A percentile compares a stretch with the other conserved stretches of the same genome.
Evolutionary conservation across 179 eudicot genomes (phyloP).

Genomic region (Spergularia azorica): DNA sequence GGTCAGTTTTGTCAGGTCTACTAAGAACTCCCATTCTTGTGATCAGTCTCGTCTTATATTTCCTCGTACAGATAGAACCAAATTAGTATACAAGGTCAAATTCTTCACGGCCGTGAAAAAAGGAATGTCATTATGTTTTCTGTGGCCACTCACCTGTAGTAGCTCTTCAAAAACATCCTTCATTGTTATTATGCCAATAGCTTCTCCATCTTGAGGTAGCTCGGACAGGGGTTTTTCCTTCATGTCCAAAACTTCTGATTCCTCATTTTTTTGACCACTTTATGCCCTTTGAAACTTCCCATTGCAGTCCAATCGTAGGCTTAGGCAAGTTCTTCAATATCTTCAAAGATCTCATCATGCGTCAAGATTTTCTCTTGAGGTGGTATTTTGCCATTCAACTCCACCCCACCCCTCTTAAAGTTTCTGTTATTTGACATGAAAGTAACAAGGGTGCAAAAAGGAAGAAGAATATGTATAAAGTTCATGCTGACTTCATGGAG

Average conservation of each 20-base stretch:
- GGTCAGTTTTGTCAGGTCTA: not conserved
- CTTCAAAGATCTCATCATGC: constrained; percentile 49
- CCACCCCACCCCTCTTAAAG: constrained; percentile 25
- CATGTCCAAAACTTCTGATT: constrained; percentile 62
- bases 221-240: constrained; percentile 58
- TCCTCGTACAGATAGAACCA: constrained; percentile 40
- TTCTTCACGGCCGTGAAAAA: not conserved
- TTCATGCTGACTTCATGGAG: not conserved
- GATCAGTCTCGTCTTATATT: constrained; percentile 52
- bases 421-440: constrained; percentile 5
- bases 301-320: constrained; percentile 10
- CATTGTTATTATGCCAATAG: constrained; percentile 84
- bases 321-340: constrained; percentile 44
- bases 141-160: constrained; percentile 47
- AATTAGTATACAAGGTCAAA: not conserved
- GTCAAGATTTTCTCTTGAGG: constrained; percentile 23
- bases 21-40: constrained; percentile 17
- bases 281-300: constrained; percentile 41
- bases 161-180: constrained; percentile 91
- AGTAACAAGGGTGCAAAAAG: not conserved
- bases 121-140: not conserved
- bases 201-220: constrained; percentile 69
- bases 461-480: constrained; percentile 11
- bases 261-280: constrained; percentile 63
- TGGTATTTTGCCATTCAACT: constrained; percentile 15